Evolutionary conservation across 768 basidiomycete genomes (phyloP).

Genomic region (Phylloporus sp.): DNA sequence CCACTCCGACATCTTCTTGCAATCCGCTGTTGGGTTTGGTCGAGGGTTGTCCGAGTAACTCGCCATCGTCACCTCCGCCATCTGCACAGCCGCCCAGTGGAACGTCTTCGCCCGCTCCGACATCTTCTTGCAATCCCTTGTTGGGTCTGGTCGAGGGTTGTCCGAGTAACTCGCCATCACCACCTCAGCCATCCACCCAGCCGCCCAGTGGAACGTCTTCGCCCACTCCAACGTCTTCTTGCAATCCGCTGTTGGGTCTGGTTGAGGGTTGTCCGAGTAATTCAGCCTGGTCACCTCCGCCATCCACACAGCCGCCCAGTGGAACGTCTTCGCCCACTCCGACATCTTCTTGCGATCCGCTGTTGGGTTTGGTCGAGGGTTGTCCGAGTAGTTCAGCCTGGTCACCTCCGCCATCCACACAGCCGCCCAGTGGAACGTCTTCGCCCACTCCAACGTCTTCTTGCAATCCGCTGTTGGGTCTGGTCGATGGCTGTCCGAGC

Average conservation of each 20-base stretch:
- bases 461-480: slow-evolving; percentile 7
- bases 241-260: too few relatives aligned
- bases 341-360: slow-evolving; percentile 4
- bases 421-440: not conserved
- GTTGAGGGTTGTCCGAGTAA: not conserved
- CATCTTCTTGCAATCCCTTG: not conserved
- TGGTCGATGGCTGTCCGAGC: slow-evolving; percentile 7
- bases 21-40: too few relatives aligned
- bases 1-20: too few relatives aligned
- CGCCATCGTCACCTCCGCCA: too few relatives aligned
- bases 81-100: not conserved
- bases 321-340: not conserved
- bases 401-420: not conserved
- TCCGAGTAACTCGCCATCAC: not conserved
- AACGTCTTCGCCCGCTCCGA: not conserved
- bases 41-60: too few relatives aligned
- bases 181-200: not conserved
- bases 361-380: slow-evolving; percentile 10
- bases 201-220: not conserved
- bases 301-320: not conserved
- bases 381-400: slow-evolving; percentile 2
- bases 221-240: not conserved
- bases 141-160: not conserved
- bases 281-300: not conserved
- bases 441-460: slow-evolving; percentile 1